Evolutionary conservation across 2,329 filamentous ascomycete genomes (phyloP).

Genomic region (Ceratocystiopsis brevicomis): DNA sequence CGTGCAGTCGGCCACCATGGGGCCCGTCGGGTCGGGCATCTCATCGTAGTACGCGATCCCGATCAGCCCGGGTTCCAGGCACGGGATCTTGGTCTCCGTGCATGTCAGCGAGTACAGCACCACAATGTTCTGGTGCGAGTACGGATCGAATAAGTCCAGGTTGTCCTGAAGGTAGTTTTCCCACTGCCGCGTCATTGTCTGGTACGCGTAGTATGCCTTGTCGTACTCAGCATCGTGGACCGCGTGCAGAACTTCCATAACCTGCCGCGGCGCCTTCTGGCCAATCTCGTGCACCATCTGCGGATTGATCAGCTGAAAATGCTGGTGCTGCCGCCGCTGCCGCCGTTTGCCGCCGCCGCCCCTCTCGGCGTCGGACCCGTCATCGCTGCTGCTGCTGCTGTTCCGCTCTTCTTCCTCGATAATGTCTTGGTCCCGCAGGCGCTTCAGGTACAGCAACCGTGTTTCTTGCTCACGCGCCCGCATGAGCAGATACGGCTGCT

Average conservation of each 20-base stretch:
- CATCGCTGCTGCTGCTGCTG: no score
- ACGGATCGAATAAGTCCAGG: conserved; percentile 78
- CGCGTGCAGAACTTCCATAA: conserved; percentile 83
- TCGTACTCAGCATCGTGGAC: conserved; percentile 96
- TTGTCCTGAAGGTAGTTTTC: conserved; percentile 85
- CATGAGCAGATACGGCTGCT: conserved; percentile 82
- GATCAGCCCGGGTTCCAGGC: conserved; percentile 75
- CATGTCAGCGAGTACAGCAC: conserved; percentile 88
- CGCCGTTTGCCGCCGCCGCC: conserved; percentile 22
- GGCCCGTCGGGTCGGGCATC: conserved; percentile 43
- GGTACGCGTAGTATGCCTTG: conserved; percentile 80
- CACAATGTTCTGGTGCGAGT: conserved; percentile 89
- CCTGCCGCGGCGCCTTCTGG: conserved; percentile 62
- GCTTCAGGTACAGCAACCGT: conserved; percentile 61
- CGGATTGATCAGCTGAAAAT: conserved; percentile 80
- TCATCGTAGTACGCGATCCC: conserved; percentile 89
- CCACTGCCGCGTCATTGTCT: conserved; percentile 90
- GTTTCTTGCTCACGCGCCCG: conserved; percentile 81
- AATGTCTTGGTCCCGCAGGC: conserved; percentile 58
- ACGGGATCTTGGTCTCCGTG: conserved; percentile 83
- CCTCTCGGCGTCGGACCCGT: no score
- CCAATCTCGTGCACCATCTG: conserved; percentile 85
- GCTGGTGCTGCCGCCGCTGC: conserved; percentile 42
- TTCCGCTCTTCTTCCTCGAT: conserved; percentile 18
- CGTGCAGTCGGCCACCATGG: conserved; percentile 70